Conservation (phyloP, 148 eudicot genomes). For the Agrostemma githago region DNA sequence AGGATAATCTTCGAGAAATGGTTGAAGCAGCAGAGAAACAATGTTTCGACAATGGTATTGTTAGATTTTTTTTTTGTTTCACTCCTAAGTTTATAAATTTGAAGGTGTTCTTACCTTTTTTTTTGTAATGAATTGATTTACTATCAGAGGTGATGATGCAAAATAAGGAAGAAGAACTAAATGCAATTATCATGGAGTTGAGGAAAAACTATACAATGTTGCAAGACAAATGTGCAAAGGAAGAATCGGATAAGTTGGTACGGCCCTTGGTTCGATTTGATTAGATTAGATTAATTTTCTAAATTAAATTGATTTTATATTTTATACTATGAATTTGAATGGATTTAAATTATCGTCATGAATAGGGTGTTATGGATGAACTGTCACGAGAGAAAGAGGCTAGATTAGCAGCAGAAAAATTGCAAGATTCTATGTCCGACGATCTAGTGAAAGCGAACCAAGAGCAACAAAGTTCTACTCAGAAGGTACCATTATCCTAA, state of each 20-base stretch:
- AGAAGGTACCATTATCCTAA: slow-evolving; percentile 47
- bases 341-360: slow-evolving; percentile 14
- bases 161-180: slow-evolving; percentile 85
- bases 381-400: slow-evolving; percentile 74
- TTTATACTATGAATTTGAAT: background rate
- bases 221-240: slow-evolving; percentile 72
- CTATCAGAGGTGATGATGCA: slow-evolving; percentile 66
- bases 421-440: slow-evolving; percentile 57
- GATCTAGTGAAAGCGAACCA: slow-evolving; percentile 56
- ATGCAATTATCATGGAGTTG: slow-evolving; percentile 77
- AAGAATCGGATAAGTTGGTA: slow-evolving; percentile 78
- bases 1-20: slow-evolving; percentile 56
- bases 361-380: slow-evolving; percentile 65
- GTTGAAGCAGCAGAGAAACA: slow-evolving; percentile 60
- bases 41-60: slow-evolving; percentile 69
- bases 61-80: background rate
- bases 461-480: slow-evolving; percentile 56
- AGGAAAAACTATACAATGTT: slow-evolving; percentile 56
- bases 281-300: background rate
- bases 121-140: slow-evolving; percentile 10
- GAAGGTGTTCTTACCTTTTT: background rate
- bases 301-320: background rate
- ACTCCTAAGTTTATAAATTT: background rate
- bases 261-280: slow-evolving; percentile 8
- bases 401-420: slow-evolving; percentile 60